Conservation (phyloP, 1,284 basidiomycete genomes). For the Cystobasidium pallidum region DNA sequence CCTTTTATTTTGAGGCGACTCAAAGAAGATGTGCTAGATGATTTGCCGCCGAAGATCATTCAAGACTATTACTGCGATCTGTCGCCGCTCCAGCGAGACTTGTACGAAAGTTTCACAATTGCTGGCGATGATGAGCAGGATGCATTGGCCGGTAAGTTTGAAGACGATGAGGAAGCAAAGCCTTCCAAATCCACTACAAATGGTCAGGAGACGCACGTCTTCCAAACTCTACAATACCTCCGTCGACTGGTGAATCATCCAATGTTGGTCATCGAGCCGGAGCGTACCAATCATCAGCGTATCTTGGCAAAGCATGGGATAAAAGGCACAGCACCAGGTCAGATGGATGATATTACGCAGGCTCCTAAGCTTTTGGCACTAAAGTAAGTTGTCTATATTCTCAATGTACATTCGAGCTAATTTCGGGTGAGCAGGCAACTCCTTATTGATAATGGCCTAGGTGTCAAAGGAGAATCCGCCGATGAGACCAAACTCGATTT, state of each 20-base stretch:
- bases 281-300: slow-evolving; percentile 64
- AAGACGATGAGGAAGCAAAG: slow-evolving; percentile 63
- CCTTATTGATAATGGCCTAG: slow-evolving; percentile 91
- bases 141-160: slow-evolving; percentile 63
- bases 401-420: slow-evolving; percentile 1
- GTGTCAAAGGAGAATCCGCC: slow-evolving; percentile 57
- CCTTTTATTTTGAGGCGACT: slow-evolving; percentile 94
- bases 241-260: slow-evolving; percentile 99
- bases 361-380: slow-evolving; percentile 93
- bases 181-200: slow-evolving; percentile 51
- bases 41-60: slow-evolving; percentile 98
- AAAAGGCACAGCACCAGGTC: slow-evolving; percentile 46
- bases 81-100: slow-evolving; percentile 85
- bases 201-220: slow-evolving; percentile 77
- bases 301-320: slow-evolving; percentile 67
- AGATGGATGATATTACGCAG: slow-evolving; percentile 77
- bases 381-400: slow-evolving; percentile 62
- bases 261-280: slow-evolving; percentile 77
- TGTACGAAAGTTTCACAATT: slow-evolving; percentile 90
- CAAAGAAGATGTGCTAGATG: slow-evolving; percentile 95
- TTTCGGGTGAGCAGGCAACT: slow-evolving; percentile 70
- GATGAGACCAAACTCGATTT: slow-evolving; percentile 48
- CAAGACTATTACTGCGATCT: slow-evolving; percentile 99
- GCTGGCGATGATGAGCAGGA: slow-evolving; percentile 62
- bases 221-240: slow-evolving; percentile 95